Evolutionary conservation across 306 rosid genomes (phyloP).

Genomic region (Prunus persica): DNA sequence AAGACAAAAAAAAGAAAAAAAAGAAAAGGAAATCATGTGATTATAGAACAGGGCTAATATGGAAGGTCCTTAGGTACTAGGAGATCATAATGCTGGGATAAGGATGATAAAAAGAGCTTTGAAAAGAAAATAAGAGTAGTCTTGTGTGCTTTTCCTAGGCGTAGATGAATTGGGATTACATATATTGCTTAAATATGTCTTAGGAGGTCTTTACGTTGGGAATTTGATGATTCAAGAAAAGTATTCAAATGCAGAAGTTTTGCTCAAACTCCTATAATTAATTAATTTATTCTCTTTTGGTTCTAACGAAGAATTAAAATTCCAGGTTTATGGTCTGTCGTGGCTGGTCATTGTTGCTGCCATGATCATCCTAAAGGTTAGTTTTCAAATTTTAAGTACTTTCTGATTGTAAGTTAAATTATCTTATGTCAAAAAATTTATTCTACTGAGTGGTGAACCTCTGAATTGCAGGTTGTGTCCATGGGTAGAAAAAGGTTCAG

Average conservation of each 20-base stretch:
- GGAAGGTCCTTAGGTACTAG: neutral
- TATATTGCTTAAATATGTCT: neutral
- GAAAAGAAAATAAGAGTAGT: neutral
- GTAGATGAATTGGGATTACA: neutral
- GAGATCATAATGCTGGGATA: slow-evolving; percentile 1
- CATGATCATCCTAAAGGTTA: slow-evolving; percentile 84
- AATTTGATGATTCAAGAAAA: neutral
- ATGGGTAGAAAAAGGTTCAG: slow-evolving; percentile 90
- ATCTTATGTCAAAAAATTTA: slow-evolving; percentile 10
- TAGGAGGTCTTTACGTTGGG: neutral
- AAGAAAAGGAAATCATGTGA: no score
- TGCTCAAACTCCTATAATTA: neutral
- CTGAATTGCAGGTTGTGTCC: slow-evolving; percentile 76
- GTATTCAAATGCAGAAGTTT: neutral
- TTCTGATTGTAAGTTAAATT: slow-evolving; percentile 14
- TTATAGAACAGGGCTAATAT: no score
- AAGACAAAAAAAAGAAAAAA: no score
- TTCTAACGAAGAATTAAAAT: neutral
- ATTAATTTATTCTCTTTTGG: neutral
- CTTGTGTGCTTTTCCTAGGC: neutral
- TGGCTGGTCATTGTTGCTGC: slow-evolving; percentile 91
- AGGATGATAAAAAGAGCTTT: neutral
- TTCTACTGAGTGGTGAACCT: slow-evolving; percentile 20
- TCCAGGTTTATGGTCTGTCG: slow-evolving; percentile 88
- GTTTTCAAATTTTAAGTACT: no score